These are phyloP conservation scores for Calonectria fujianensis DNA, from an alignment of 2,329 filamentous ascomycete genomes.

Conservation along the genomic window DNA sequence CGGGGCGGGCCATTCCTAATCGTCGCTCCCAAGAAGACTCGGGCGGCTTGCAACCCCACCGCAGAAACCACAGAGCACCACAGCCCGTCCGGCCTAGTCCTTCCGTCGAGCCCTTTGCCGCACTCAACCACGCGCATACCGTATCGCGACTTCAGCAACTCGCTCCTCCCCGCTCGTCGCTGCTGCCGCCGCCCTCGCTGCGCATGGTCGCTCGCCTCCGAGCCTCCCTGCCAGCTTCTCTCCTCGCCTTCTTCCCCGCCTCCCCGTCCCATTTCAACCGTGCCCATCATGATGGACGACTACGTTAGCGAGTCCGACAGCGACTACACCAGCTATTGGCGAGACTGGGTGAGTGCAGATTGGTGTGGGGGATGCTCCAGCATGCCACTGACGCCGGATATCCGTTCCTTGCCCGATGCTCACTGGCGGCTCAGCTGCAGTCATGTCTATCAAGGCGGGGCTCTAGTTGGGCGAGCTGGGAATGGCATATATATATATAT, in stretches of 20 bases:
- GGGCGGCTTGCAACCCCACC: constrained; percentile 42
- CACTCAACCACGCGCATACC: constrained; percentile 6
- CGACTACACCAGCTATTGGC: constrained; percentile 99
- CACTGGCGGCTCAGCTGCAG: constrained; percentile 19
- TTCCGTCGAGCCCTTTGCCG: constrained; percentile 17
- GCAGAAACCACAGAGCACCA: constrained; percentile 36
- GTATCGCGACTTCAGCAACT: constrained; percentile 25
- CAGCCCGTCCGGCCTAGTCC: constrained; percentile 30
- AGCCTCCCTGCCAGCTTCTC: constrained; percentile 47
- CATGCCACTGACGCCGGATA: constrained; percentile 15
- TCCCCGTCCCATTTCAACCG: constrained; percentile 12
- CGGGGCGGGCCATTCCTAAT: constrained; percentile 37
- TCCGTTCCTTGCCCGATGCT: constrained; percentile 2
- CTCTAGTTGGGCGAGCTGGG: constrained; percentile 22
- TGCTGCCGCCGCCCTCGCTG: constrained; percentile 40
- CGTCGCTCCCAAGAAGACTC: constrained; percentile 35
- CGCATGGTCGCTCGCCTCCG: constrained; percentile 57
- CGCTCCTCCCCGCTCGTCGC: constrained; percentile 13
- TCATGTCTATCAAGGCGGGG: constrained; percentile 38
- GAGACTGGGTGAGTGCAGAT: constrained; percentile 90
- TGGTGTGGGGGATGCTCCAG: neutral
- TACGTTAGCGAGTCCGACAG: constrained; percentile 98
- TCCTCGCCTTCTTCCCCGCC: constrained; percentile 27
- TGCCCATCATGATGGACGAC: constrained; percentile 85
- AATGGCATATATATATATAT: constrained; percentile 17